phyloP scores from a whole-genome alignment of 352 stramenopile genomes.

The Pythium dissimile region DNA sequence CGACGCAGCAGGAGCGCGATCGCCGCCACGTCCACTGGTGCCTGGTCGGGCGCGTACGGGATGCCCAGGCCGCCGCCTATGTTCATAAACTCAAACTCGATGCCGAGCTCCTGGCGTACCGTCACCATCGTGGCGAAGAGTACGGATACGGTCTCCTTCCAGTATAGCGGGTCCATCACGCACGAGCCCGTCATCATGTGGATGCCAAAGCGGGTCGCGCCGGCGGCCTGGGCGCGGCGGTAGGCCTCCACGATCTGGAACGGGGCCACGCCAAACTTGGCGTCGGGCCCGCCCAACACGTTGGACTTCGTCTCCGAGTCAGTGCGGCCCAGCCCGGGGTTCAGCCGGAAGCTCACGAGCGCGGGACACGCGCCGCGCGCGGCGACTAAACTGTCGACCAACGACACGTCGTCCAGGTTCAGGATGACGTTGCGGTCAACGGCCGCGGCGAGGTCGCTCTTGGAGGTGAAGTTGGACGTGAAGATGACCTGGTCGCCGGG shows the following conservation, averaged over 20 bases:
- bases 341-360: slow-evolving; percentile 87
- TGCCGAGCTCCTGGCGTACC: slow-evolving; percentile 75
- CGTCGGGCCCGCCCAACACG: slow-evolving; percentile 80
- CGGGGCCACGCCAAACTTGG: slow-evolving; percentile 86
- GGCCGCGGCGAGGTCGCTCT: slow-evolving; percentile 63
- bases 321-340: slow-evolving; percentile 82
- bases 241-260: slow-evolving; percentile 90
- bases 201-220: slow-evolving; percentile 85
- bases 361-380: slow-evolving; percentile 72
- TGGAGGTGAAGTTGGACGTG: slow-evolving; percentile 89
- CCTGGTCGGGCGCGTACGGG: slow-evolving; percentile 78
- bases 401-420: slow-evolving; percentile 84
- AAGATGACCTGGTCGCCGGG: slow-evolving; percentile 81
- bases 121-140: slow-evolving; percentile 81
- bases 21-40: slow-evolving; percentile 56
- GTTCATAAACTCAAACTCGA: slow-evolving; percentile 92
- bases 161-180: slow-evolving; percentile 88
- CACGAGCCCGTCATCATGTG: slow-evolving; percentile 92
- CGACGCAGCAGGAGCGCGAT: slow-evolving; percentile 76
- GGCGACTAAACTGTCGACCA: slow-evolving; percentile 73
- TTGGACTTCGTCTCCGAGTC: slow-evolving; percentile 90
- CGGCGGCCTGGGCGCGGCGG: slow-evolving; percentile 69
- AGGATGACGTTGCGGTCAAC: slow-evolving; percentile 84
- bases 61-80: slow-evolving; percentile 87
- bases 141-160: slow-evolving; percentile 83